Conservation (phyloP, 768 basidiomycete species). For the Suillus decipiens region DNA sequence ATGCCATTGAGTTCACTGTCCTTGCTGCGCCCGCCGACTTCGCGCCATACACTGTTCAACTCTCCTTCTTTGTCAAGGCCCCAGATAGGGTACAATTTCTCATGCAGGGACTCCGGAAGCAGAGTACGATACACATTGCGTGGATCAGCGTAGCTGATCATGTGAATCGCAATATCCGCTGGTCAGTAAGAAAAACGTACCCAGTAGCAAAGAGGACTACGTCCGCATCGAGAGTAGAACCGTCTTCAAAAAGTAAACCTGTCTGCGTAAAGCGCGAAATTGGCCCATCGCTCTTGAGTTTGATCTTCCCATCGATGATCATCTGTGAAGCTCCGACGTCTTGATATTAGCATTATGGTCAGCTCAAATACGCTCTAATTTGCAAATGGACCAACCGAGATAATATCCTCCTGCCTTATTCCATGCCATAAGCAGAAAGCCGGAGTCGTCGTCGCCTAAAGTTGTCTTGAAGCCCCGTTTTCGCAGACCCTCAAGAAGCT, state of each 20-base stretch:
- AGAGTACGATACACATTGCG: constrained; percentile 16
- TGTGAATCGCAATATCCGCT: not conserved
- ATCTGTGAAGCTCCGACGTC: constrained; percentile 44
- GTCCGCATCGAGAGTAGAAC: constrained; percentile 48
- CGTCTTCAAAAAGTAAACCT: constrained; percentile 44
- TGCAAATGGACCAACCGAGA: constrained; percentile 43
- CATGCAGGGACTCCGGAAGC: constrained; percentile 18
- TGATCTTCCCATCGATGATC: constrained; percentile 49
- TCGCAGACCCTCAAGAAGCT: constrained; percentile 55
- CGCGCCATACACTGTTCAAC: constrained; percentile 37
- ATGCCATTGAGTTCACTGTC: constrained; percentile 30
- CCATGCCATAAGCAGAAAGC: constrained; percentile 51
- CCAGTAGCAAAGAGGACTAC: constrained; percentile 54
- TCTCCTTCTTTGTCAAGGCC: constrained; percentile 36
- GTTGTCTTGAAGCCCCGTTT: constrained; percentile 59
- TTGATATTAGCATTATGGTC: constrained; percentile 11
- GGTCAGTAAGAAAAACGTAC: constrained; percentile 21
- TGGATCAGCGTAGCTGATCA: constrained; percentile 24
- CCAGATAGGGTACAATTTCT: constrained; percentile 29
- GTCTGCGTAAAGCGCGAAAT: constrained; percentile 41
- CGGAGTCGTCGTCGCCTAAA: constrained; percentile 51
- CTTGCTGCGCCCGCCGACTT: constrained; percentile 42
- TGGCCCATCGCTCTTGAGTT: constrained; percentile 44
- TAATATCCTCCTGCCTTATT: constrained; percentile 65
- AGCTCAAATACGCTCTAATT: not conserved